Base-by-base conservation (phyloP, 2,329 filamentous ascomycete genomes). In the Apiospora sp. region DNA sequence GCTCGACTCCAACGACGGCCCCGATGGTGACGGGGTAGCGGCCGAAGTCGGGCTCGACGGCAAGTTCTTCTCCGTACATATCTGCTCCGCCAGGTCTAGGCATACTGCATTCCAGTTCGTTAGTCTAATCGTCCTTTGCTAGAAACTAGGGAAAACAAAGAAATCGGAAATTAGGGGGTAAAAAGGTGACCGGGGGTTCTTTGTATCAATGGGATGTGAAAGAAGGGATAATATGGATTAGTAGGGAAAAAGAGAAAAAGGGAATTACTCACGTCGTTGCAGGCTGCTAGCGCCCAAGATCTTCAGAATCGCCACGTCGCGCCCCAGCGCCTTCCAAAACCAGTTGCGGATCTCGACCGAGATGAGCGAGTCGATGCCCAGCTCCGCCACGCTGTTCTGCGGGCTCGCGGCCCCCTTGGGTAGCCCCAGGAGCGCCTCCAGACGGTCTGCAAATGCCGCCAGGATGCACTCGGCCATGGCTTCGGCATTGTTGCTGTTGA, bases 331-430 rank as follows among this genome's bases (percentile, higher is more conserved):
- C 72, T 80, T 79, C 44, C 77, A 80, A 69, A 82, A 78, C 84
- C 83, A 85, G 41, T 77, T 79, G 0, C 83, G 77, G 37, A 85
- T 74, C 72, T 85, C 84, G 3, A 85, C 82, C 0, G 83, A 84
- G 0, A 81, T 79, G 2, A 86, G 78, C 10, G 83, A 84, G 75
- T 86, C 83, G 5, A 84, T 78, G 3, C 84, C 84, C 1, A 86
- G 75, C 44, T 84, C 83, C 1, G 74, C 72, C 12, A 85, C 72
- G 70, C 78, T 82, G 69, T 79, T 77, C 10, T 82, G 78, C 0
- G 75, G 72, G n/a, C 76, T 77, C 30, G 85, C 77, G 4, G 72
- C 73, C 4, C 79, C 78, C 7, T 77, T 75, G 0, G 75, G 74
- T 2, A 83, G 69, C 37, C 81, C 81, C 12, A 86, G 78, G 34